Evolutionary conservation across 345 rosid species (phyloP), one percentile per base, ranked within the genome.

Genomic region (Citrus maxima): DNA sequence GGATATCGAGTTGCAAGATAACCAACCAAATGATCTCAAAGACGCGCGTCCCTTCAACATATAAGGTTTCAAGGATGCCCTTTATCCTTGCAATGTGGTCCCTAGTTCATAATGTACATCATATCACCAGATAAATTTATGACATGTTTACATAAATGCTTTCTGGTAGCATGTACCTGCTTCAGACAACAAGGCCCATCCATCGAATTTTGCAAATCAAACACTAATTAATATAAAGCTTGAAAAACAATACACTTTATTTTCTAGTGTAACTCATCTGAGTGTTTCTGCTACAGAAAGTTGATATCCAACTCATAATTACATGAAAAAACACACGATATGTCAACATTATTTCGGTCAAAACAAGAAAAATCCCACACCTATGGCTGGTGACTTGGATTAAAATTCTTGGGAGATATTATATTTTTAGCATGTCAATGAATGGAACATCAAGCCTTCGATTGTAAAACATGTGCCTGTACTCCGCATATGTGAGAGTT

Each of bases 401-500:
- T 59, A 25, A 59, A n/a, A 59, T 12, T 59, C 63, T 3, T 24
- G 28, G 10, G 14, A 59, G 8, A 12, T 4, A 56, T 74, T 51
- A 70, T 10, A 80, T 34, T 59, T 81, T 74, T 3, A 54, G 61
- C 28, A 7, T 28, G 38, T 77, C 77, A n/a, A 74, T 75, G 77
- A 80, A 80, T 12, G 72, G 55, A 68, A 61, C 35, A 10, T 77
- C 83, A n/a, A 73, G 82, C 62, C 65, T 67, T 46, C 67, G 69
- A 68, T 74, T 86, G 80, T 28, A 76, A 75, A 81, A 83, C 18
- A 18, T 30, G 2, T 60, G 34, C 27, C 63, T 61, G 65, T 85
- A 85, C 35, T 80, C 80, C 5, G 75, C 72, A 30, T 37, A 37
- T 4, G 84, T 74, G 46, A 80, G 65, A 13, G 82, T 85, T 80